Base-by-base conservation (phyloP, 2,329 filamentous ascomycete genomes). In the Penicillium paneum region DNA sequence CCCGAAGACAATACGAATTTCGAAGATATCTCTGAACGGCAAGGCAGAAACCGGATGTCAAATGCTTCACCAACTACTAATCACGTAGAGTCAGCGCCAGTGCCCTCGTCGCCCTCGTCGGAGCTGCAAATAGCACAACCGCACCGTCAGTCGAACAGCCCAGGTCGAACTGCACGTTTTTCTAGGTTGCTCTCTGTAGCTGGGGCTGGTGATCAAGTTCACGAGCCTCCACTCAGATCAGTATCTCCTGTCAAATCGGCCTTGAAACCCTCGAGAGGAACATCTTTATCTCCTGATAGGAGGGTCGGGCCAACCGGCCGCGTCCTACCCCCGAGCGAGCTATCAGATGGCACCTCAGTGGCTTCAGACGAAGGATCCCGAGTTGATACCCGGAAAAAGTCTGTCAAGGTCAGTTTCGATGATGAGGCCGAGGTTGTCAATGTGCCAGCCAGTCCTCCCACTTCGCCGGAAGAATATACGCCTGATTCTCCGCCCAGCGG, bases 381-480 rank as follows among this genome's bases (percentile, higher is more conserved):
- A 34, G 38, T 69, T 15, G 68, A 63, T 19, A 74, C 74, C 56
- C 81, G 78, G 59, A 85, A 80, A 69, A 83, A 81, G 65, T 71
- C 71, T 29, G 77, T 77, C 3, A 77, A 83, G 49, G 83, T 87
- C 49, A 96, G 91, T 73, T 97, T 87, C 61, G 83, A 85, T 53
- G 82, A 84, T 40, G 78, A 80, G 43, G 73, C 80, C 5, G 75
- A 80, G 50, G 65, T 80, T 26, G 74, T 81, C 28, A 78, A 77
- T 19, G 67, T 76, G 17, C 70, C 73, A 28, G 71, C 73, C 8
- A 76, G 72, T 32, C 71, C 74, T 45, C 70, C 73, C 29, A 73
- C 71, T 7, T 75, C 73, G 5, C 73, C 71, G 1, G 74, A 76
- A 36, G 72, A 74, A 15, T 64, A 67, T 36, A 52, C 66, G 4